A percentile compares a stretch with the other conserved stretches of the same genome.
phyloP scores from a whole-genome alignment of 2,329 filamentous ascomycete species.

The Cephalotrichum gorgonifer region DNA sequence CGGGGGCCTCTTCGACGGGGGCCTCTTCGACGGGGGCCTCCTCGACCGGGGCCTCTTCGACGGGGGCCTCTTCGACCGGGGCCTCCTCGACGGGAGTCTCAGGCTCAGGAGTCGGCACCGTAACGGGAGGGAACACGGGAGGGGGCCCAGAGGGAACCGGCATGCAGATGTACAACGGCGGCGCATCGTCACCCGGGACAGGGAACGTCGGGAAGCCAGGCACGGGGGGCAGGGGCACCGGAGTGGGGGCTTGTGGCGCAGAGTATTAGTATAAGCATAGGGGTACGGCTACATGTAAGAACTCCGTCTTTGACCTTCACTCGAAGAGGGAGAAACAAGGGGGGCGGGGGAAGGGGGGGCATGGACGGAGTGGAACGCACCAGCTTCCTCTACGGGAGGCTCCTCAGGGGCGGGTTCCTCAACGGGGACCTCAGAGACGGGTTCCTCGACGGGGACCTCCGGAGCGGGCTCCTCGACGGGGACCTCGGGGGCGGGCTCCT shows the following conservation, averaged over 20 bases:
- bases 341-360: too few relatives aligned
- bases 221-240: background rate
- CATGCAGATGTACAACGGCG: background rate
- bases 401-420: background rate
- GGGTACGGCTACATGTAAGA: too few relatives aligned
- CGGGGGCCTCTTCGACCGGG: background rate
- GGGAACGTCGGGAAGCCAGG: background rate
- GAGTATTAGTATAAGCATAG: too few relatives aligned
- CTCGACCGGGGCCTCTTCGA: background rate
- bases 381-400: background rate
- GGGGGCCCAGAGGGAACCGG: background rate
- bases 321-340: too few relatives aligned
- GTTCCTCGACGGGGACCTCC: background rate
- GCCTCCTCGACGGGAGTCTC: background rate
- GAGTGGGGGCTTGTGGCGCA: background rate
- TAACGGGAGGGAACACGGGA: background rate
- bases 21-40: background rate
- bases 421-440: too few relatives aligned
- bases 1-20: background rate
- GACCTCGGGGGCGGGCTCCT: background rate
- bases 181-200: background rate
- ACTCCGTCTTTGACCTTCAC: too few relatives aligned
- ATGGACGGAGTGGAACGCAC: background rate
- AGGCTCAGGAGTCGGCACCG: background rate
- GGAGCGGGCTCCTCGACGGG: background rate